Evolutionary conservation across 2,329 filamentous ascomycete genomes (phyloP).

Genomic region (Aspergillus pseudoviridinutans): DNA sequence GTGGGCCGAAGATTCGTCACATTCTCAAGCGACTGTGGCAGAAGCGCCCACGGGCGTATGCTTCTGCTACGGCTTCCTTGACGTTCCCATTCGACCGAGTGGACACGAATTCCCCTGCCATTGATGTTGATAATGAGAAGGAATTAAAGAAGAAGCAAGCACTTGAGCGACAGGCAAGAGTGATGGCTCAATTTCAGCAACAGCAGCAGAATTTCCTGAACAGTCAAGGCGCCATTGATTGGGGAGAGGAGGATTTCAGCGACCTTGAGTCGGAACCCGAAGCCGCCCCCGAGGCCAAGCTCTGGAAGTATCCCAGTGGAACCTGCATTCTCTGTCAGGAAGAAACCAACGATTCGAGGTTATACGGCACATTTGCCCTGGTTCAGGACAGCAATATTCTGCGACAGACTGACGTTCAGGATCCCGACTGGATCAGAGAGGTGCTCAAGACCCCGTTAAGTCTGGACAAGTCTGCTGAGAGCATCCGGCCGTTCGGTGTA

Average conservation of each 20-base stretch:
- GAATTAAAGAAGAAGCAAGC: slow-evolving; percentile 89
- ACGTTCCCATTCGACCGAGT: slow-evolving; percentile 70
- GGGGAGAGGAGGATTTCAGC: slow-evolving; percentile 77
- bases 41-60: slow-evolving; percentile 71
- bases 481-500: slow-evolving; percentile 83
- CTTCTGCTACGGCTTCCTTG: slow-evolving; percentile 58
- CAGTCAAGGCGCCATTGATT: slow-evolving; percentile 81
- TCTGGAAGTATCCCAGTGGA: slow-evolving; percentile 86
- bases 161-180: slow-evolving; percentile 79
- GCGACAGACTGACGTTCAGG: slow-evolving; percentile 77
- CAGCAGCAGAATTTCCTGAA: slow-evolving; percentile 94
- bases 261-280: slow-evolving; percentile 51
- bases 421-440: slow-evolving; percentile 80
- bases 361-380: slow-evolving; percentile 92
- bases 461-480: slow-evolving; percentile 79
- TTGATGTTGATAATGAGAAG: slow-evolving; percentile 54
- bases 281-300: slow-evolving; percentile 61
- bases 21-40: slow-evolving; percentile 83
- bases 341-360: slow-evolving; percentile 79
- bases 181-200: slow-evolving; percentile 98
- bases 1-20: slow-evolving; percentile 76
- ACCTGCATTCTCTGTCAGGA: slow-evolving; percentile 97
- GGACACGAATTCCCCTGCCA: slow-evolving; percentile 76
- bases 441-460: slow-evolving; percentile 72
- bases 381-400: slow-evolving; percentile 82